Conservation (phyloP, 1,284 basidiomycete genomes). For the Naganishia cerealis region DNA sequence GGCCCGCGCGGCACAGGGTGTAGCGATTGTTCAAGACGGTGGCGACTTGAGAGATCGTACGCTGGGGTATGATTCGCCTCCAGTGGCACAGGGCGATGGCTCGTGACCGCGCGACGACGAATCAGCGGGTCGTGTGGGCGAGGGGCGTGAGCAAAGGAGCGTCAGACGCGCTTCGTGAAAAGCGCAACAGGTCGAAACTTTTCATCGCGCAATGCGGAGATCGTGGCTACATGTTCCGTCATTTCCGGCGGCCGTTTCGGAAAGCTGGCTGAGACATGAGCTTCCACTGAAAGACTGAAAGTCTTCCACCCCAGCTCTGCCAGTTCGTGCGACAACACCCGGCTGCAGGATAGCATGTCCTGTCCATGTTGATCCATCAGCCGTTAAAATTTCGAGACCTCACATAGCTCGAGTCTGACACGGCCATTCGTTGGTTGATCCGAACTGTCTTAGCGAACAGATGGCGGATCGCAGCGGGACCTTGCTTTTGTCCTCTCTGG, state of each 20-base stretch:
- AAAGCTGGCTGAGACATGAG: background rate
- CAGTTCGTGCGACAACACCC: too few species aligned
- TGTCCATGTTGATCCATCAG: too few species aligned
- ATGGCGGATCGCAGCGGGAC: too few species aligned
- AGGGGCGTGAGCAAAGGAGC: background rate
- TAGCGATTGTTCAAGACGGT: conserved; percentile 2
- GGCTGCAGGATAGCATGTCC: too few species aligned
- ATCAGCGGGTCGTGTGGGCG: background rate
- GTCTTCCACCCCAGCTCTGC: too few species aligned
- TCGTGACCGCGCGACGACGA: conserved; percentile 6
- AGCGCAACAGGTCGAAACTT: conserved; percentile 5
- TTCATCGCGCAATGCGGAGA: background rate
- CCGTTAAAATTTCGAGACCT: too few species aligned
- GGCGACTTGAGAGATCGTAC: conserved; percentile 6
- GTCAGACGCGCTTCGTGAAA: background rate
- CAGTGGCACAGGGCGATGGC: conserved; percentile 14
- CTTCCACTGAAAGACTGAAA: background rate
- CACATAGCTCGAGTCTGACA: too few species aligned
- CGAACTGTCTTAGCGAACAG: too few species aligned
- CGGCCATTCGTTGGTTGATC: too few species aligned
- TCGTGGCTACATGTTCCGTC: background rate
- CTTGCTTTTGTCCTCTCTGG: too few species aligned
- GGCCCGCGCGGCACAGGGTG: background rate
- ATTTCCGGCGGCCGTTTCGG: background rate
- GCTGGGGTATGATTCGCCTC: background rate